Evolutionary conservation across 352 stramenopile genomes (phyloP).

Genomic region (Globisporangium ultimum): DNA sequence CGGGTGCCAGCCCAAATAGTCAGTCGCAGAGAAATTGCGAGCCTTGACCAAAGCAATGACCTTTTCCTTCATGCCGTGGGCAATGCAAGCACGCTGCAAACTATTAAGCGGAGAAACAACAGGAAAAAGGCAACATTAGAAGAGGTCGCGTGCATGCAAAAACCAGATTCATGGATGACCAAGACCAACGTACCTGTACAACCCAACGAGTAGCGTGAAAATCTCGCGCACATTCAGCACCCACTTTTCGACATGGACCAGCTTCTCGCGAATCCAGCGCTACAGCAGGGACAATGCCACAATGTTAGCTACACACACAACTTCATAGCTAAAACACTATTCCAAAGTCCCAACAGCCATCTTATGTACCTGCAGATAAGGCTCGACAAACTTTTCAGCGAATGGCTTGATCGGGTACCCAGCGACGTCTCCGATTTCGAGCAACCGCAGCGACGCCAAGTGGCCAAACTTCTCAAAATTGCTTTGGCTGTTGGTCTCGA

Average conservation of each 20-base stretch:
- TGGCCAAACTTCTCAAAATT: conserved; percentile 84
- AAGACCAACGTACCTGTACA: conserved; percentile 51
- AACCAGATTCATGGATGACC: neutral
- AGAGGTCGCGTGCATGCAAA: neutral
- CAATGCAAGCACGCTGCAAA: conserved; percentile 59
- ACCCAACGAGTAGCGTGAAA: conserved; percentile 73
- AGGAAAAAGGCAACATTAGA: neutral
- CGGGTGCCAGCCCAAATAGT: conserved; percentile 82
- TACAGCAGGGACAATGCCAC: conserved; percentile 12
- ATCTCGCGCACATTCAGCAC: conserved; percentile 64
- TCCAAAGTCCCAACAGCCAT: neutral
- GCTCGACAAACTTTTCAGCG: conserved; percentile 71
- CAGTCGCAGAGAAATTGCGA: conserved; percentile 65
- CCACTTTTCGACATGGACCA: conserved; percentile 34
- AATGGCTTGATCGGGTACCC: conserved; percentile 82
- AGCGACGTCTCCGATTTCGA: conserved; percentile 66
- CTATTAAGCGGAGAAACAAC: conserved; percentile 15
- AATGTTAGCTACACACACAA: too few species aligned
- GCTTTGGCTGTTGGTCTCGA: conserved; percentile 53
- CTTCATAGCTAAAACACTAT: neutral
- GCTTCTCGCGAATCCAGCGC: conserved; percentile 79
- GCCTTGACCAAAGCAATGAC: conserved; percentile 49
- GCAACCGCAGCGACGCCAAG: conserved; percentile 60
- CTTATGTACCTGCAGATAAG: conserved; percentile 49
- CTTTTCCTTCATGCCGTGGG: conserved; percentile 51